Evolutionary conservation across 139 green algal species (phyloP), one percentile per base, ranked within the genome.

Genomic region (Asterochloris erici): DNA sequence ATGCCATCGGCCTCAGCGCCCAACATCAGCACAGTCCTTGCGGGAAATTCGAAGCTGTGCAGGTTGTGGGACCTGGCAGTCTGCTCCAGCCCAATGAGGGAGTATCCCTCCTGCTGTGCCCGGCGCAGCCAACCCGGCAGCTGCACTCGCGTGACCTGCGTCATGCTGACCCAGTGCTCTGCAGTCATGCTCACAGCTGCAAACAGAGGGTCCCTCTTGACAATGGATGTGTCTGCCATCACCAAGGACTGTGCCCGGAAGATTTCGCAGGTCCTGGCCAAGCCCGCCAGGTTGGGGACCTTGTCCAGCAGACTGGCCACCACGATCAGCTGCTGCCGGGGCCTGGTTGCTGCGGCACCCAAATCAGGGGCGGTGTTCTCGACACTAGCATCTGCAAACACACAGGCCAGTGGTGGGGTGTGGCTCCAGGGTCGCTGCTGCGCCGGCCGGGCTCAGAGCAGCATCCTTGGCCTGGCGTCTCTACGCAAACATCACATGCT

Each of bases 71-170:
- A 82, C 14, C 29, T 79, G 14, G 89, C 84, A 0, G 94, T 98
- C 88, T 98, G 95, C 87, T 98, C 95, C 54, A 98, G 88, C 14
- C 95, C 94, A 54, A 98, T 81, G 15, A 98, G 79, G 16, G 82
- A 83, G 86, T 94, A 98, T 12, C 95, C 94, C 47, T 90, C 78
- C 12, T 82, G 73, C 15, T 84, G 81, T 88, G 91, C 87, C 14
- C 77, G 63, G 21, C 82, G 63, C 75, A 98, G 89, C 88, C 91
- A 99, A 0, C 88, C 19, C 24, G 88, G 73, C 54, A 98, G 87
- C 9, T 76, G 85, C 13, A 69, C 38, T 68, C 91, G 87, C 12
- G 83, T 24, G n/a, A 86, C 83, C 80, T 98, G 90, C 27, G 85
- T 29, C 24, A 98, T 85, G n/a, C 91, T 86, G 61, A 99, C 73